A percentile compares a stretch with the other conserved stretches of the same genome.
phyloP scores from a whole-genome alignment of 305 asterid species.

The Fraxinus velutina region DNA sequence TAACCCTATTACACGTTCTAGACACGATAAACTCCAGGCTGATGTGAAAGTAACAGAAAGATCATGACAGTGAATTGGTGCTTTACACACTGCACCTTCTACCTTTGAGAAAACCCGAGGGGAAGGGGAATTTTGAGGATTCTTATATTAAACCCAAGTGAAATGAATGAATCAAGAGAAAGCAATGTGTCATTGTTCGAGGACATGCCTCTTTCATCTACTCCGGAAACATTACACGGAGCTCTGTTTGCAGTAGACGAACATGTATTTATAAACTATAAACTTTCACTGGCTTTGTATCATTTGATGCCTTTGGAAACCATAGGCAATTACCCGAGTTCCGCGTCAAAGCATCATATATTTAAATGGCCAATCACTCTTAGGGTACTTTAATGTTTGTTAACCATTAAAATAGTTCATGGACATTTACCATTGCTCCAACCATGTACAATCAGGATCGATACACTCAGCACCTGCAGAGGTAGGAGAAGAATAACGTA shows the following conservation, averaged over 20 bases:
- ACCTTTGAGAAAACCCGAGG: not conserved
- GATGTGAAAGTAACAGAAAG: not conserved
- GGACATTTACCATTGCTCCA: conserved; percentile 79
- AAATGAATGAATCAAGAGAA: not conserved
- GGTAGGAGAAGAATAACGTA: conserved; percentile 69
- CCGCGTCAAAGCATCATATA: conserved; percentile 11
- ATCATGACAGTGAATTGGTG: not conserved
- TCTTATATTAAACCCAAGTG: not conserved
- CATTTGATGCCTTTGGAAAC: not conserved
- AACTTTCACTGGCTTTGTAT: conserved; percentile 4
- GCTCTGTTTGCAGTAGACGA: not conserved
- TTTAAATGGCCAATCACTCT: not conserved
- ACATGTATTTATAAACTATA: not conserved
- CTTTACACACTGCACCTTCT: not conserved
- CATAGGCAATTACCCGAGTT: conserved; percentile 1
- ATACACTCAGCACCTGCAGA: conserved; percentile 98
- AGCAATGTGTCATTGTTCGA: not conserved
- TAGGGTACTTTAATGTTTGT: not conserved
- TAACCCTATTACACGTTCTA: not conserved
- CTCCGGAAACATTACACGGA: not conserved
- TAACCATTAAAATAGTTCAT: not conserved
- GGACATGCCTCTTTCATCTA: not conserved
- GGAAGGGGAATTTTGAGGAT: not conserved
- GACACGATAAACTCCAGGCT: not conserved
- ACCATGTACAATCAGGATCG: conserved; percentile 86